Base-by-base conservation (phyloP, 139 green algal species). In the Raphidocelis subcapitata region DNA sequence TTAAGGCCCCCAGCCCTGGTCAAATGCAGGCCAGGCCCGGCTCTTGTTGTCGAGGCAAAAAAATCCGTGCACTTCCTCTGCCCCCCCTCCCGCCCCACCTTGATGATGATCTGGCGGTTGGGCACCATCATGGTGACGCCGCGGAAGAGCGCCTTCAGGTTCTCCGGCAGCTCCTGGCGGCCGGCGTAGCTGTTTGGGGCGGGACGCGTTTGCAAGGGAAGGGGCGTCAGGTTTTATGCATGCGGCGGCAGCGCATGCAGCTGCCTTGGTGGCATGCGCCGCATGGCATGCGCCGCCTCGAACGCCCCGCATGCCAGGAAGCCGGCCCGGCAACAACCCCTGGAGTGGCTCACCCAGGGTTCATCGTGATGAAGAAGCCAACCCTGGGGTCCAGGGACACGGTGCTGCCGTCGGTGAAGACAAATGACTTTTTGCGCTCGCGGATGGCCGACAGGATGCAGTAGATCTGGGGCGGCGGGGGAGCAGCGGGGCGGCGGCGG, bases 331-430 rank as follows among this genome's bases (percentile, higher is more conserved):
- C n/a, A n/a, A n/a, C n/a, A n/a, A n/a, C n/a, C n/a, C n/a, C n/a
- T n/a, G n/a, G n/a, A n/a, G n/a, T n/a, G n/a, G 12, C 41, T 12
- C 41, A 89, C n/a, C 91, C 92, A 29, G 93, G 93, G 83, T 97
- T 97, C 94, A 98, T 98, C 54, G 94, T 98, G 82, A 98, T 98
- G 85, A 98, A 98, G 90, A 94, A 97, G 49, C 94, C 94, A 3
- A 97, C 94, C 24, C 93, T 86, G 3, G 89, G 77, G 76, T 98
- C 93, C 49, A 98, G 84, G 2, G 84, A 82, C 59, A 95, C 88
- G 3, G 83, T 81, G 72, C 77, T 89, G 72, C 94, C 94, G 70
- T 98, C 94, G 4, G 94, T 98, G 86, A 98, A 98, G 0, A 92
- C 75, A 72, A 98, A 98, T 14, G 77, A 77, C 83, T 90, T 90